Base-by-base conservation (phyloP, 2,329 filamentous ascomycete genomes). In the Metarhizium guizhouense region DNA sequence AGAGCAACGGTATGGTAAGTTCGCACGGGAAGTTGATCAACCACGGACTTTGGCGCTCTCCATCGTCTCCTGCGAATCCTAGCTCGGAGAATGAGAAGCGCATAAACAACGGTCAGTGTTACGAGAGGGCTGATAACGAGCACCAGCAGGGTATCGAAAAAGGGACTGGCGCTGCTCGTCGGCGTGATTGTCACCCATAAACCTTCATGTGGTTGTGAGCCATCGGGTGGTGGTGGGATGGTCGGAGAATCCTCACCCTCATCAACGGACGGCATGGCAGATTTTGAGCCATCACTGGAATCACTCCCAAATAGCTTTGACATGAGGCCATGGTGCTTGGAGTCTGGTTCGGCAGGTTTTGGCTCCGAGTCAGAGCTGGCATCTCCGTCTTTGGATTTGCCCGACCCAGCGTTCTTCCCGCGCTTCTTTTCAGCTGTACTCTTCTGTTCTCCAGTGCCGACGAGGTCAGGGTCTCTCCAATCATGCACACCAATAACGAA, bases 131-230 rank as follows among this genome's bases (percentile, higher is more conserved):
- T 96, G 54, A 97, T 85, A 36, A 99, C 91, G n/a, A 99, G 77
- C 8, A 99, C 91, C n/a, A 97, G 78, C 3, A 99, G 80, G 0
- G 93, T 97, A 68, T 99, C 94, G 63, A 97, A 92, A 74, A 99
- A 96, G 0, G 94, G 92, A 63, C 87, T 95, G 5, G 88, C 87
- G 60, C 90, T 93, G 70, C 84, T 93, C 0, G 91, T 92, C 1
- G 92, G 94, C 1, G 90, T 94, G 55, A 99, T 83, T 7, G 94
- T 96, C n/a, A 99, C 90, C 91, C 91, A 97, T 4, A 99, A 81
- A 2, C 91, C 93, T 63, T 94, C 85, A 42, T 77, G 72, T 63
- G 58, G 16, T 32, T 32, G 43, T 38, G 38, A 16, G 18, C 11
- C 18, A 36, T 29, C 29, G 2, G 52, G 43, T 16, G 42, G 20